Evolutionary conservation across 306 rosid genomes (phyloP).

Genomic region (Begonia peltatifolia): DNA sequence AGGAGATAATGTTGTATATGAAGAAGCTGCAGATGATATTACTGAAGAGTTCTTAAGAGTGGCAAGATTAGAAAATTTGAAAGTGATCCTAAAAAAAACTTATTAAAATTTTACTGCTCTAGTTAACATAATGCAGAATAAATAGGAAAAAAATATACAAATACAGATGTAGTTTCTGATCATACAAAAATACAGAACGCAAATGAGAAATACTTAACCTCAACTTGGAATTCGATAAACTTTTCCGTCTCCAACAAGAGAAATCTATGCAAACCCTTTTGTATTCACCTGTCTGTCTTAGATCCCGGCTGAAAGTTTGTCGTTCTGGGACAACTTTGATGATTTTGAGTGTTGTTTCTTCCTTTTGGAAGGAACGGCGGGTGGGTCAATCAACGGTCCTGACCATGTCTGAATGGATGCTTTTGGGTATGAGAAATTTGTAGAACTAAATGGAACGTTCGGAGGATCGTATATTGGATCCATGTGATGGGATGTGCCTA

Average conservation of each 20-base stretch:
- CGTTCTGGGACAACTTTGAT: slow-evolving; percentile 36
- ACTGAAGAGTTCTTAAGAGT: no score
- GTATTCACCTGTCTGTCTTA: neutral
- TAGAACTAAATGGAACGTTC: slow-evolving; percentile 78
- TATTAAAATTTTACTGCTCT: neutral
- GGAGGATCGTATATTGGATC: slow-evolving; percentile 83
- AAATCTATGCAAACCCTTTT: slow-evolving; percentile 25
- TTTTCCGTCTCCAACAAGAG: no score
- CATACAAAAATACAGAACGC: slow-evolving; percentile 15
- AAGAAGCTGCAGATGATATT: no score
- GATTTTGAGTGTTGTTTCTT: slow-evolving; percentile 62
- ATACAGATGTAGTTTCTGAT: no score
- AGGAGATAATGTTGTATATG: no score
- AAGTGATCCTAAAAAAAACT: no score
- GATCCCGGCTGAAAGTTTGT: slow-evolving; percentile 17
- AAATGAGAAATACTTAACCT: slow-evolving; percentile 31
- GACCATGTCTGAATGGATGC: slow-evolving; percentile 85
- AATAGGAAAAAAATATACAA: slow-evolving; percentile 4
- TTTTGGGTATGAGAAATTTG: slow-evolving; percentile 66
- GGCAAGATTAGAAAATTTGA: no score
- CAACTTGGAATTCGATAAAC: slow-evolving; percentile 25
- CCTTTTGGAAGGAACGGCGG: slow-evolving; percentile 39
- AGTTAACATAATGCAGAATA: slow-evolving; percentile 4
- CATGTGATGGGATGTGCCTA: slow-evolving; percentile 80
- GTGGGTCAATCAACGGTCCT: slow-evolving; percentile 71